Conservation (phyloP, 2,329 filamentous ascomycete genomes). For the Xylariaceae sp. region DNA sequence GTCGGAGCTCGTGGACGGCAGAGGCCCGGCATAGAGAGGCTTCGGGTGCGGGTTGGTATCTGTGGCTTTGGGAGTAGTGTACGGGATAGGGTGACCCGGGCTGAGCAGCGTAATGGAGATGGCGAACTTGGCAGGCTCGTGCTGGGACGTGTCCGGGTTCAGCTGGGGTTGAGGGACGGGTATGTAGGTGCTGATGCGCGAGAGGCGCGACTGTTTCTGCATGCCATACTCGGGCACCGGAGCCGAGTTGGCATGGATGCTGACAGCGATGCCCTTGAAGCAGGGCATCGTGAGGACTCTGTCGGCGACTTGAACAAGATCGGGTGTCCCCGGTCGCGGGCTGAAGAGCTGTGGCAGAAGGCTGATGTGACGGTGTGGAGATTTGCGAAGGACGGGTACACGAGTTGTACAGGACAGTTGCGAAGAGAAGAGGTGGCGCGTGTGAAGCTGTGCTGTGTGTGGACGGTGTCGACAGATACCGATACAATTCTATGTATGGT, state of each 20-base stretch:
- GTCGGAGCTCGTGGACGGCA: slow-evolving; percentile 52
- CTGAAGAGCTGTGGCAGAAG: no score
- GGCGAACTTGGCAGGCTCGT: slow-evolving; percentile 92
- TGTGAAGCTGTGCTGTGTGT: no score
- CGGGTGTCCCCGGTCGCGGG: no score
- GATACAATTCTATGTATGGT: no score
- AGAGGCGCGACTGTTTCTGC: slow-evolving; percentile 86
- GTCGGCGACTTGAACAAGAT: neutral
- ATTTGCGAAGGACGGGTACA: no score
- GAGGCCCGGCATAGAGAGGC: slow-evolving; percentile 73
- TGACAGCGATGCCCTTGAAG: slow-evolving; percentile 98
- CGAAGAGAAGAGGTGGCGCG: no score
- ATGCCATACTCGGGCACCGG: slow-evolving; percentile 91
- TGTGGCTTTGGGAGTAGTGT: slow-evolving; percentile 81
- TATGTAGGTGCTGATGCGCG: slow-evolving; percentile 95
- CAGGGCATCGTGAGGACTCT: slow-evolving; percentile 66
- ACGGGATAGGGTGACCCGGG: slow-evolving; percentile 81
- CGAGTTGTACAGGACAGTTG: no score
- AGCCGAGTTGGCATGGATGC: slow-evolving; percentile 78
- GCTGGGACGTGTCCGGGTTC: slow-evolving; percentile 65
- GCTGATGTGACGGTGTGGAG: no score
- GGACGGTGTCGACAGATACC: no score
- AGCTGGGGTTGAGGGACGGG: slow-evolving; percentile 87
- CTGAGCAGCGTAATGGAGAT: slow-evolving; percentile 97
- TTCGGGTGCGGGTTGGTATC: slow-evolving; percentile 73